Evolutionary conservation across 768 basidiomycete species (phyloP), one percentile per base, ranked within the genome.

Genomic region (Boletus subcaerulescens): DNA sequence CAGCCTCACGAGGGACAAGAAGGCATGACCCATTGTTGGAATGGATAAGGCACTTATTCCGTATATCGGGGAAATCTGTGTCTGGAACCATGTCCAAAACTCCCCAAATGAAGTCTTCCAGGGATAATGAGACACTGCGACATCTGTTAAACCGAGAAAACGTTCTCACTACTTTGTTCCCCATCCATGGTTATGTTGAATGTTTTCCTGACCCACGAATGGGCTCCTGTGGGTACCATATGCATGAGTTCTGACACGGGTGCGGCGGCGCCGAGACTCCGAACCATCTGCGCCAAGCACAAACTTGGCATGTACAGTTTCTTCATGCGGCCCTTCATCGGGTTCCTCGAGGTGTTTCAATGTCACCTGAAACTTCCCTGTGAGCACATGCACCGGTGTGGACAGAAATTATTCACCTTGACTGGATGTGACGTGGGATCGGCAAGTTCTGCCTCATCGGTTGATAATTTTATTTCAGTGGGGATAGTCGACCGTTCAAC

Each of bases 161-260:
- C 17, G 2, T 50, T 57, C 51, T 62, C 56, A 70, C 79, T 76
- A 13, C 67, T 78, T 56, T 89, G 85, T 66, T 91, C 88, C 7
- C 91, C 91, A 55, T 90, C 82, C 87, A 92, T 87, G 5, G 71
- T 64, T 48, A 92, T 85, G 10, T 76, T 75, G 10, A 89, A 73
- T 0, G 71, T 52, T 55, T 88, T 89, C 24, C 91, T 80, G 22
- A 92, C 87, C 88, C 89, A 91, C 12, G 88, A 91, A 70, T 91
- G 89, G 0, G 89, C 89, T 6, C 88, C 86, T 88, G 61, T 41
- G 42, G 14, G 45, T 17, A 32, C 14, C 42, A 39, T 17, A 29
- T 12, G 40, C 29, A n/a, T 66, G 35, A 50, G 55, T n/a, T 39
- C 15, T 18, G 15, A 31, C 33, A 13, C 31, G 43, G 4, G 22